Evolutionary conservation across 108 stramenopile species (phyloP), one percentile per base, ranked within the genome.

Genomic region (Conticribra weissflogii): DNA sequence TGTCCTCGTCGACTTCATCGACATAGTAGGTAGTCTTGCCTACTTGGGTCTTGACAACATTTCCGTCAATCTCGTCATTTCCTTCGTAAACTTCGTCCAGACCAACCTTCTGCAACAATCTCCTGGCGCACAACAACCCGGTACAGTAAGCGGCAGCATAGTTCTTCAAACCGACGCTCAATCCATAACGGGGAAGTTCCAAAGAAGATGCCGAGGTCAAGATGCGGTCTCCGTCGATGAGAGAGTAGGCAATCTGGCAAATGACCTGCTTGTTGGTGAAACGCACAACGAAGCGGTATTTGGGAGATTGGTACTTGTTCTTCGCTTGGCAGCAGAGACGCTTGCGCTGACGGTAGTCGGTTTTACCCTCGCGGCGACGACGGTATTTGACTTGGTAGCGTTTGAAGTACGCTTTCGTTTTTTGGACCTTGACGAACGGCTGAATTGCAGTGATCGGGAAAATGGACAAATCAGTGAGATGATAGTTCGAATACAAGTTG

Each of bases 111-210:
- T 97, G 85, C 70, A 99, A 89, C 28, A 98, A 81, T 71, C 99
- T 94, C 71, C 98, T 91, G 53, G 98, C 98, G 50, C 81, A 72
- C 49, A 99, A 92, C 44, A 99, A 91, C 47, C 99, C 99, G 22
- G 99, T 99, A 86, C 96, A 96, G 96, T 99, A 99, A 54, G 96
- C 95, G n/a, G 99, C 99, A 67, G 97, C 92, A 85, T 98, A 99
- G 94, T 98, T 98, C 95, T 99, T 99, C 31, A 98, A 85, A 76
- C 99, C 99, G 54, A 93, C 93, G 55, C 81, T 83, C 21, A 97
- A 79, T 62, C 99, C 99, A 78, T 98, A 98, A 27, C 97, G 87
- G 56, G 81, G 82, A 51, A 99, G 86, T 82, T 99, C 99, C 28
- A 67, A 83, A 50, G 99, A 99, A 48, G 80, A 76, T 18, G 99